These are phyloP conservation scores for Solanum chacoense DNA, from an alignment of 305 asterid species.

Conservation along the genomic window DNA sequence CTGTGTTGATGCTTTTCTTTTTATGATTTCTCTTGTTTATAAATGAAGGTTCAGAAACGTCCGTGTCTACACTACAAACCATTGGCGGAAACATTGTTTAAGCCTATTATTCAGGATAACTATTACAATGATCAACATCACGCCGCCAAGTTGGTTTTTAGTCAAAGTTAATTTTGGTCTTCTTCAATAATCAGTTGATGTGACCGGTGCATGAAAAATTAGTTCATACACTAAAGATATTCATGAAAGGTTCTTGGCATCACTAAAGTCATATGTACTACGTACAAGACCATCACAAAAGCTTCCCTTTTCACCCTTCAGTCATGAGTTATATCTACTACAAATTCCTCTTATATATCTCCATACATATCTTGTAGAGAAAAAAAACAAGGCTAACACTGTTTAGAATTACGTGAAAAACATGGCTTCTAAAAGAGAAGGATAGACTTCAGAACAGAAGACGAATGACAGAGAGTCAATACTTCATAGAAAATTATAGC, in stretches of 20 bases:
- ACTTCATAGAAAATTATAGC: not conserved
- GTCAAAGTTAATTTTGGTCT: slow-evolving; percentile 10
- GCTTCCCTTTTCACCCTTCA: not conserved
- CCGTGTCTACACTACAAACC: no score
- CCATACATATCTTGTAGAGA: not conserved
- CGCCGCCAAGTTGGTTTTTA: slow-evolving; percentile 61
- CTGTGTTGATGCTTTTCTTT: no score
- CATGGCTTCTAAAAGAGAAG: no score
- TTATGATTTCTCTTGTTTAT: no score
- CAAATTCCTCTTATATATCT: not conserved
- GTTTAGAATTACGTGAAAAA: no score
- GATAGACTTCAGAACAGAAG: no score
- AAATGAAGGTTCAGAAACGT: no score
- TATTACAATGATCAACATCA: slow-evolving; percentile 10
- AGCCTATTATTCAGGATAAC: no score
- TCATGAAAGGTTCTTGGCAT: not conserved
- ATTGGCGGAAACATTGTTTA: no score
- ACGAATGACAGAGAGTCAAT: not conserved
- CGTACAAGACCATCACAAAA: not conserved
- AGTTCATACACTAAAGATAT: not conserved
- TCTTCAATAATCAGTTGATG: not conserved
- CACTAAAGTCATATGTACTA: not conserved
- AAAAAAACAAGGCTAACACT: no score
- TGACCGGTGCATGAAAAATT: not conserved
- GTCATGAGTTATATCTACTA: not conserved